Evolutionary conservation across 78 protist genomes (phyloP), one percentile per base, ranked within the genome.

Genomic region (Dictyostelium discoideum): DNA sequence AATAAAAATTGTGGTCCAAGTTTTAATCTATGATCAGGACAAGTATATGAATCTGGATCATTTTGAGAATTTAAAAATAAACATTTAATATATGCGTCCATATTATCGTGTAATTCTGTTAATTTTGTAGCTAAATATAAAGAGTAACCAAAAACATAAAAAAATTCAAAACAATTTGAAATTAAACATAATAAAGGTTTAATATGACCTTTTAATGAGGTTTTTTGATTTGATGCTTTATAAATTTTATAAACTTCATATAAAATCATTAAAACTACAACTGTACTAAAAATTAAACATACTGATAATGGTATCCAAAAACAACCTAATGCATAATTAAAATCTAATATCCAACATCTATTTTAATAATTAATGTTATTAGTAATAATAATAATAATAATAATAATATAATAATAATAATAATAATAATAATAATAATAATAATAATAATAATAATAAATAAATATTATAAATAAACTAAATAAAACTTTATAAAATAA

Each of bases 291-390:
- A 1, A 72, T 16, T 37, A 80, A 73, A 46, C 46, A 20, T 5
- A 72, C 3, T 29, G 72, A 48, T 13, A 90, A 42, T 50, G 94
- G 94, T 44, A 82, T 40, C 86, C 86, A 90, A 82, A 90, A 90
- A 22, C 84, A 37, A 72, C 26, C 81, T 63, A 48, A 90, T 76
- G 84, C 14, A 73, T 73, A 73, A 32, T 24, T 24, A 73, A 73
- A 73, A 73, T 73, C 40, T 73, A 73, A 73, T 26, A 73, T 73
- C 79, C 79, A 73, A 73, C 79, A 73, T 32, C 65, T 54, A 54
- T 54, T 16, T 54, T 16, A 54, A 54, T 32, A 32, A 48, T 54
- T 54, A 10, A 16, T 16, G 16, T 16, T 16, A 54, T 50, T 50
- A 50, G 13, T 50, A 50, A 2, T 44, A 9, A 44, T 44, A 9